Evolutionary conservation across 352 stramenopile genomes (phyloP), one percentile per base, ranked within the genome.

Genomic region (Globisporangium nunn): DNA sequence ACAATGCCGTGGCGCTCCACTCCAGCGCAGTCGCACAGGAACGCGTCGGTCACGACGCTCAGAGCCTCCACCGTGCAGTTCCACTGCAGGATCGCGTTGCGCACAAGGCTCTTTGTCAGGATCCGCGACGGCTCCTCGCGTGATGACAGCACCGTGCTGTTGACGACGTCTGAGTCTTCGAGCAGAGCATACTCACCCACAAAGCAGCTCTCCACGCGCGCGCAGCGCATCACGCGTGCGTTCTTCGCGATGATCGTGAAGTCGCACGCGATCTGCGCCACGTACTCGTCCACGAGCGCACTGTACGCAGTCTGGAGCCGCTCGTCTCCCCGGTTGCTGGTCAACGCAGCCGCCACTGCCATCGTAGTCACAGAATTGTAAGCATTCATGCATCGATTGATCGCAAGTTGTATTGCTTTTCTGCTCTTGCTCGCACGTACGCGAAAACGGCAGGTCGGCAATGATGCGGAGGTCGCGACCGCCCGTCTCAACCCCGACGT

Each of bases 1-100:
- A 97, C 81, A 43, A 93, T 73, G 17, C 81, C 90, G 47, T 96
- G 85, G 35, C 85, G 79, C 58, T 87, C 81, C 0, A 95, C 81
- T 56, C 85, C 72, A 4, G 84, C 74, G 28, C 74, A 81, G 62
- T 94, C 82, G 56, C 78, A 94, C 40, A 97, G 70, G 35, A 97
- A 75, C 6, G 75, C 64, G 30, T 69, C 48, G 40, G 87, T 67
- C 0, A 95, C 73, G 30, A 92, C 72, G 49, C 83, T 91, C 29
- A 81, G 60, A 29, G 68, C 57, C 44, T 94, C 72, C 7, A 96
- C 64, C 0, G 63, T 66, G n/a, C 69, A 74, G 52, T 81, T 79
- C 79, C 72, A 88, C 63, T 94, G 85, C 40, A 93, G 50, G 15
- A 94, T 72, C 12, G 78, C 68, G 58, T 87, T 54, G 18, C 62